phyloP scores from a whole-genome alignment of 805 yeast genomes.

The Yamadazyma akitaensis region DNA sequence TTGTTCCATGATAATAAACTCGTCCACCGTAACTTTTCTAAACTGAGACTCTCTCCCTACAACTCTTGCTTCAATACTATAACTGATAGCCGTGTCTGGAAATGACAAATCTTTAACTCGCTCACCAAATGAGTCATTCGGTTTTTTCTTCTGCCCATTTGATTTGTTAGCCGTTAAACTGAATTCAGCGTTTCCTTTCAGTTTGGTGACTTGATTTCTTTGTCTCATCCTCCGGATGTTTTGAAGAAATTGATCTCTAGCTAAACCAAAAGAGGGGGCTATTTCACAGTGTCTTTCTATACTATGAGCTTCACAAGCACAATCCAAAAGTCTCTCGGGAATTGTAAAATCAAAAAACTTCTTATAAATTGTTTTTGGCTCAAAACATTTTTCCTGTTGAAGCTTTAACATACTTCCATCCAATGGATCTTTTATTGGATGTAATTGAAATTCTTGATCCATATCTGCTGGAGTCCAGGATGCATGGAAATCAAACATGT shows the following conservation, averaged over 20 bases:
- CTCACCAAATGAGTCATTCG: slow-evolving; percentile 1
- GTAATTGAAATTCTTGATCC: not conserved
- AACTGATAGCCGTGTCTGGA: slow-evolving; percentile 30
- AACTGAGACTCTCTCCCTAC: slow-evolving; percentile 37
- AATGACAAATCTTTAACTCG: slow-evolving; percentile 30
- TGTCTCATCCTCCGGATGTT: slow-evolving; percentile 24
- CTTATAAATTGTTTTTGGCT: slow-evolving; percentile 33
- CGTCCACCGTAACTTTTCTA: slow-evolving; percentile 18
- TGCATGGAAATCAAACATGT: slow-evolving; percentile 42
- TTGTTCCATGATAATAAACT: slow-evolving; percentile 33
- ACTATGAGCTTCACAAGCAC: slow-evolving; percentile 32
- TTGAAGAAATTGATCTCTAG: slow-evolving; percentile 24
- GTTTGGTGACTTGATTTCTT: slow-evolving; percentile 15
- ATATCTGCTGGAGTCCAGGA: slow-evolving; percentile 38
- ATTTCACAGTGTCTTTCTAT: slow-evolving; percentile 33
- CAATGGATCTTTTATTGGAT: slow-evolving; percentile 26
- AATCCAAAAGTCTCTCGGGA: slow-evolving; percentile 36
- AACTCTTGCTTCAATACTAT: slow-evolving; percentile 35
- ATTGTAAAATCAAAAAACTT: slow-evolving; percentile 38
- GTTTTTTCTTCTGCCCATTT: not conserved
- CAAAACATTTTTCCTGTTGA: slow-evolving; percentile 23
- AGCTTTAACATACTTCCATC: slow-evolving; percentile 30
- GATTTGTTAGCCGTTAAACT: not conserved
- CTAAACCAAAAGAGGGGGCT: slow-evolving; percentile 36
- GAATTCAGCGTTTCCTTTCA: slow-evolving; percentile 10